Evolutionary conservation across 495 filamentous ascomycete species (phyloP).

Genomic region (Penicillium odoratum): DNA sequence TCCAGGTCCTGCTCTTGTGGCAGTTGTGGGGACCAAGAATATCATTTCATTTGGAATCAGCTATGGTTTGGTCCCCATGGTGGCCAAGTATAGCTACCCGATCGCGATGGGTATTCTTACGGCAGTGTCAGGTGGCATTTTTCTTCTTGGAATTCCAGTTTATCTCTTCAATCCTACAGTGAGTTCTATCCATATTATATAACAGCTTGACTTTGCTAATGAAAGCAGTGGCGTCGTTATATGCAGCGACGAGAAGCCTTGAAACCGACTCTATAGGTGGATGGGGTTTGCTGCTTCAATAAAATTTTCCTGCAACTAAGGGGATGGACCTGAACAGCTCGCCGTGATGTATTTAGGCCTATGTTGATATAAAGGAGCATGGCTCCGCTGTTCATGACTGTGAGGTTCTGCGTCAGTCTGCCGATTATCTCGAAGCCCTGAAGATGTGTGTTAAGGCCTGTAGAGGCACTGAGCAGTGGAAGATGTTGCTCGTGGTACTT

Average conservation of each 20-base stretch:
- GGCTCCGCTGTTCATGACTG: too few relatives aligned
- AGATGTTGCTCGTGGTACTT: too few relatives aligned
- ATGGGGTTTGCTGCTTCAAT: neutral
- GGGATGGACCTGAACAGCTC: neutral
- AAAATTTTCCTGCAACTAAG: neutral
- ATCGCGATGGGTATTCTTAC: conserved; percentile 33
- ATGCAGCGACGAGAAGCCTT: conserved; percentile 5
- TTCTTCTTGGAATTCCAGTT: conserved; percentile 34
- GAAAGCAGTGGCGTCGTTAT: conserved; percentile 20
- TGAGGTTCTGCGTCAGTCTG: too few relatives aligned
- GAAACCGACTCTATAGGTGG: neutral
- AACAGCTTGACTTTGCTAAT: neutral
- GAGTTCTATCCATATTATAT: neutral
- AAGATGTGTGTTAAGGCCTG: too few relatives aligned
- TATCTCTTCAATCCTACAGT: conserved; percentile 36
- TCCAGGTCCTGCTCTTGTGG: conserved; percentile 40
- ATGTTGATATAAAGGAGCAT: too few relatives aligned
- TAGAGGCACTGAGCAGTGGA: too few relatives aligned
- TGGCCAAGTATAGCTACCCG: conserved; percentile 29
- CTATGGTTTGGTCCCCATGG: conserved; percentile 36
- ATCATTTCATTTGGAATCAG: conserved; percentile 38
- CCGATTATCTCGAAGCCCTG: too few relatives aligned
- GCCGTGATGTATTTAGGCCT: too few relatives aligned
- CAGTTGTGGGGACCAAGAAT: conserved; percentile 42
- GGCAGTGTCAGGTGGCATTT: conserved; percentile 27